Conservation (phyloP, 2,329 filamentous ascomycete genomes). For the Hypoxylon sp. region DNA sequence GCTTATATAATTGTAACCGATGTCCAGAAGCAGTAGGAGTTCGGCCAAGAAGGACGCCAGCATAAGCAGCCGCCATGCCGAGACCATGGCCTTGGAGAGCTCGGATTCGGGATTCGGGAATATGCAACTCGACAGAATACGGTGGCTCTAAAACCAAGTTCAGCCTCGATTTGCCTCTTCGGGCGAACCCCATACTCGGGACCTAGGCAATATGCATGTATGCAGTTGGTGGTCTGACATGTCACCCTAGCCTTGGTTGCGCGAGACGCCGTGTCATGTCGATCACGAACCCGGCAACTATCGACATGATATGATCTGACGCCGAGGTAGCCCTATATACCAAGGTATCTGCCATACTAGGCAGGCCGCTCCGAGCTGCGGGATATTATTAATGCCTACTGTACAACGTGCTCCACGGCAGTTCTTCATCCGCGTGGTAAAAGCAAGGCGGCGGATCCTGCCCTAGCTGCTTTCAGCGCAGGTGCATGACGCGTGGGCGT, state of each 20-base stretch:
- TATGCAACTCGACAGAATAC: conserved; percentile 33
- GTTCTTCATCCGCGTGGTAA: conserved; percentile 19
- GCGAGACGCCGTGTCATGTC: conserved; percentile 30
- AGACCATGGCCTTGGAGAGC: conserved; percentile 27
- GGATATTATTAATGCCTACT: conserved; percentile 22
- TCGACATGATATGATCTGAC: conserved; percentile 41
- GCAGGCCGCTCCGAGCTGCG: conserved; percentile 21
- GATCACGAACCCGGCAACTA: conserved; percentile 30
- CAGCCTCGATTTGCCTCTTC: conserved; percentile 40
- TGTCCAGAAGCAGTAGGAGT: conserved; percentile 26
- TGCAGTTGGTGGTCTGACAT: conserved; percentile 15
- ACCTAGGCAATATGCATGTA: conserved; percentile 24
- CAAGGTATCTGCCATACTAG: conserved; percentile 6
- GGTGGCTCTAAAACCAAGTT: conserved; percentile 23
- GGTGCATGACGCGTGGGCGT: conserved; percentile 29
- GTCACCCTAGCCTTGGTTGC: conserved; percentile 11
- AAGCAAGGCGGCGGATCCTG: conserved; percentile 31
- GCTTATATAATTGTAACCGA: conserved; percentile 32
- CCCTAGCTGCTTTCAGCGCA: conserved; percentile 27
- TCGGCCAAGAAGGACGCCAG: conserved; percentile 19
- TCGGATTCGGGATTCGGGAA: conserved; percentile 31
- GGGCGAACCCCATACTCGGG: conserved; percentile 32
- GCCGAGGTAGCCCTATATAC: conserved; percentile 29
- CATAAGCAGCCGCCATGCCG: conserved; percentile 33
- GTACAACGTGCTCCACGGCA: conserved; percentile 21